Base-by-base conservation (phyloP, 768 basidiomycete genomes). In the Lentinula raphanica region DNA sequence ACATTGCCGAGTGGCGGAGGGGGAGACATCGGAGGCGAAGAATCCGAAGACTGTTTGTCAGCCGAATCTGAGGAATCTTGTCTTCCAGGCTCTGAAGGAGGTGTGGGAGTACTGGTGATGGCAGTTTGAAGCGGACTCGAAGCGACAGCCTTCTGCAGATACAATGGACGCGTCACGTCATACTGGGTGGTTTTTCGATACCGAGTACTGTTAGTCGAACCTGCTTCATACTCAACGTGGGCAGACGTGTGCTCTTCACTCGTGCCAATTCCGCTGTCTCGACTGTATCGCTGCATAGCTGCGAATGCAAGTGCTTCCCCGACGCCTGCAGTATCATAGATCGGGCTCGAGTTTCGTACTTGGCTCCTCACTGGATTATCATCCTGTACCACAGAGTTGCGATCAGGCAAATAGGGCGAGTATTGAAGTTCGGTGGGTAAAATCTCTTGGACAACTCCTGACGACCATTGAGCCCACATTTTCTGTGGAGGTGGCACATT, bases 291-390 rank as follows among this genome's bases (percentile, higher is more conserved):
- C 28, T 62, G 63, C 59, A 61, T 61, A 58, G 79, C 72, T 63
- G 80, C 79, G 25, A 53, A 53, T 2, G 78, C 79, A 35, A 91
- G 74, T 17, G 83, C 82, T 59, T 88, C 86, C 8, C 81, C 86
- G 7, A 89, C 78, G 11, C 82, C 85, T 39, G 84, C 80, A 25
- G 71, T 77, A 68, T 82, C 79, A 60, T 79, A 71, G 45, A 78
- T 78, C 28, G 60, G 64, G 57, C 63, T 68, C 17, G 70, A 70
- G 15, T 66, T 66, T n/a, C 72, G 64, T 42, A 59, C 54, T 3
- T 56, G 56, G 1, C 25, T 23, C 5, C 23, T 32, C 39, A 54
- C 42, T 4, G 25, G 46, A 3, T 46, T 39, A 15, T 40, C 46
- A 39, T 49, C 57, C 27, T 19, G 31, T 17, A 42, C 23, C 49